A percentile compares a stretch with the other conserved stretches of the same genome.
These are phyloP conservation scores for Exutisphaerella laricina DNA, from an alignment of 2,329 filamentous ascomycete species.

Conservation along the genomic window DNA sequence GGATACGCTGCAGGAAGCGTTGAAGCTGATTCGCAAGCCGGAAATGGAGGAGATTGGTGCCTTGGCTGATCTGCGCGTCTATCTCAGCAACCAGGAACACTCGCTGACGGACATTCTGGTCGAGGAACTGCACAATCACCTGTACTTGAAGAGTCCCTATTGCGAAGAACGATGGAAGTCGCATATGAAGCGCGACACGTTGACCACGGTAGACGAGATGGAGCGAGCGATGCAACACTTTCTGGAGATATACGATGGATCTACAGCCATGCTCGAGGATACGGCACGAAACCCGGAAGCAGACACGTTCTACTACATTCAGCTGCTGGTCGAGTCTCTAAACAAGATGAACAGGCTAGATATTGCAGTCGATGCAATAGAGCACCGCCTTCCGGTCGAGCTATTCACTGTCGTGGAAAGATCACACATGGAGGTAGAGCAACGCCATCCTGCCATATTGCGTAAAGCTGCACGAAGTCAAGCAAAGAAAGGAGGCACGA, in stretches of 20 bases:
- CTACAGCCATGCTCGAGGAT: slow-evolving; percentile 67
- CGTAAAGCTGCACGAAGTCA: slow-evolving; percentile 48
- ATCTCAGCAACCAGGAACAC: slow-evolving; percentile 88
- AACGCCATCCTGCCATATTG: slow-evolving; percentile 80
- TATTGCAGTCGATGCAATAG: slow-evolving; percentile 79
- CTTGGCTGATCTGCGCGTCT: slow-evolving; percentile 75
- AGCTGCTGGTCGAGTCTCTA: slow-evolving; percentile 77
- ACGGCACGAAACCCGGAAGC: slow-evolving; percentile 88
- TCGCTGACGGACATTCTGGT: slow-evolving; percentile 88
- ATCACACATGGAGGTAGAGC: slow-evolving; percentile 88
- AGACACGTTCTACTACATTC: slow-evolving; percentile 91
- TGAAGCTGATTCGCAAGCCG: slow-evolving; percentile 75
- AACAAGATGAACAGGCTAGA: slow-evolving; percentile 86
- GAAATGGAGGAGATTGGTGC: slow-evolving; percentile 90
- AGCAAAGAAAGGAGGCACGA: slow-evolving; percentile 33
- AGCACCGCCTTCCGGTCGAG: slow-evolving; percentile 88
- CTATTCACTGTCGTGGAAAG: slow-evolving; percentile 91
- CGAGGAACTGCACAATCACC: slow-evolving; percentile 94
- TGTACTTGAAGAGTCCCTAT: slow-evolving; percentile 96
- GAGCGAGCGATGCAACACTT: slow-evolving; percentile 54
- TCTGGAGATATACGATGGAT: slow-evolving; percentile 52
- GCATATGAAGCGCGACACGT: slow-evolving; percentile 54
- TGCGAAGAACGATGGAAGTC: slow-evolving; percentile 94
- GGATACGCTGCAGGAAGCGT: slow-evolving; percentile 80
- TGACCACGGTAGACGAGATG: slow-evolving; percentile 37